Evolutionary conservation across 495 filamentous ascomycete species (phyloP).

Genomic region (Trichoderma reesei): DNA sequence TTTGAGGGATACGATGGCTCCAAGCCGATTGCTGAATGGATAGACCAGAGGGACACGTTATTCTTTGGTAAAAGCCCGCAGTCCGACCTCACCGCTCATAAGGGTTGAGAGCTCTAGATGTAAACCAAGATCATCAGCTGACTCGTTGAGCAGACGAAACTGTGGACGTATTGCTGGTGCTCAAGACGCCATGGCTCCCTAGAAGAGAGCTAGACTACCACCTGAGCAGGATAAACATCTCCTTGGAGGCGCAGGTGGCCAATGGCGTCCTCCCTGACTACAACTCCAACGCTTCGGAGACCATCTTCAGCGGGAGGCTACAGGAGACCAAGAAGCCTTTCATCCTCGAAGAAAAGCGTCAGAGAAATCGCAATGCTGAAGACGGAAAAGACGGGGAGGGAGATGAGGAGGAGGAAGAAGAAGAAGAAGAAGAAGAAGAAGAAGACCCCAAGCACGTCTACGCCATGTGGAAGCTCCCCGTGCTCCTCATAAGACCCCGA

Average conservation of each 20-base stretch:
- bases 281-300: constrained; percentile 46
- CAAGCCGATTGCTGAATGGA: constrained; percentile 34
- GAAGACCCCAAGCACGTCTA: constrained; percentile 41
- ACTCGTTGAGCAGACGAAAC: constrained; percentile 55
- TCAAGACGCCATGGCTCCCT: constrained; percentile 56
- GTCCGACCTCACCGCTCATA: constrained; percentile 28
- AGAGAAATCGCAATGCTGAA: constrained; percentile 9
- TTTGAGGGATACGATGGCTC: constrained; percentile 36
- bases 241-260: constrained; percentile 61
- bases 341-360: constrained; percentile 44
- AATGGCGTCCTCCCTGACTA: constrained; percentile 42
- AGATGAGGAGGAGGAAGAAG: constrained; percentile 26
- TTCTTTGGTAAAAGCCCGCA: constrained; percentile 53
- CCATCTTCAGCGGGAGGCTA: constrained; percentile 54
- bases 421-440: constrained; percentile 14
- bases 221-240: constrained; percentile 54
- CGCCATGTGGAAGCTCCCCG: constrained; percentile 70
- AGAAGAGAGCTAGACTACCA: constrained; percentile 49
- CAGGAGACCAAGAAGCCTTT: constrained; percentile 51
- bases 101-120: constrained; percentile 52
- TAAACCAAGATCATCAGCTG: background rate
- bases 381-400: constrained; percentile 26
- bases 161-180: constrained; percentile 59
- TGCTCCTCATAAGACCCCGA: constrained; percentile 67
- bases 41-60: constrained; percentile 41